phyloP scores from a whole-genome alignment of 495 filamentous ascomycete genomes.

The Podospora pseudoanserina region DNA sequence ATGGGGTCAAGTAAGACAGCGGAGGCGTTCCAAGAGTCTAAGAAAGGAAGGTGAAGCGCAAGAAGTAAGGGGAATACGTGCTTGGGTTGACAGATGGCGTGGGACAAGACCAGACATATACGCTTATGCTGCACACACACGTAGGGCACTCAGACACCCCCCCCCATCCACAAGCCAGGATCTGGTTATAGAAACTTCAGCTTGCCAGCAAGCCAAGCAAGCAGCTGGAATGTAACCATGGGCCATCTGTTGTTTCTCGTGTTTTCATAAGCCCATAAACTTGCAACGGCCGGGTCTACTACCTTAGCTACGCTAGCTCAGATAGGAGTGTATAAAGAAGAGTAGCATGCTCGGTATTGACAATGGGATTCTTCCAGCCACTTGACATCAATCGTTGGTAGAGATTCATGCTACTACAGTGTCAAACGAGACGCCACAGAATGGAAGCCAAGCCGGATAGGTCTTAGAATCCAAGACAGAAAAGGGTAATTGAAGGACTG shows the following conservation, averaged over 20 bases:
- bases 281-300: background rate
- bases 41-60: slow-evolving; percentile 15
- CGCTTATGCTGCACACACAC: background rate
- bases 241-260: background rate
- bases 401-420: background rate
- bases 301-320: background rate
- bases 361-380: slow-evolving; percentile 1
- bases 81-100: slow-evolving; percentile 2
- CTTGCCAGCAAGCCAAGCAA: background rate
- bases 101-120: slow-evolving; percentile 12
- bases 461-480: background rate
- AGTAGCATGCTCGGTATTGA: slow-evolving; percentile 1
- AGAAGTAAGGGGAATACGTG: slow-evolving; percentile 2
- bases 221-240: background rate
- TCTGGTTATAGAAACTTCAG: background rate
- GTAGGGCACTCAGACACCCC: background rate
- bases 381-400: background rate
- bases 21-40: background rate
- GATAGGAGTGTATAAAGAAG: background rate
- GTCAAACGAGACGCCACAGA: background rate
- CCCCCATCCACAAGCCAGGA: background rate
- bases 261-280: background rate
- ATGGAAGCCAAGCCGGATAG: slow-evolving; percentile 16
- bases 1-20: background rate
- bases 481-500: background rate